Evolutionary conservation across 2,329 filamentous ascomycete species (phyloP).

Genomic region (Trichoderma cornu-damae): DNA sequence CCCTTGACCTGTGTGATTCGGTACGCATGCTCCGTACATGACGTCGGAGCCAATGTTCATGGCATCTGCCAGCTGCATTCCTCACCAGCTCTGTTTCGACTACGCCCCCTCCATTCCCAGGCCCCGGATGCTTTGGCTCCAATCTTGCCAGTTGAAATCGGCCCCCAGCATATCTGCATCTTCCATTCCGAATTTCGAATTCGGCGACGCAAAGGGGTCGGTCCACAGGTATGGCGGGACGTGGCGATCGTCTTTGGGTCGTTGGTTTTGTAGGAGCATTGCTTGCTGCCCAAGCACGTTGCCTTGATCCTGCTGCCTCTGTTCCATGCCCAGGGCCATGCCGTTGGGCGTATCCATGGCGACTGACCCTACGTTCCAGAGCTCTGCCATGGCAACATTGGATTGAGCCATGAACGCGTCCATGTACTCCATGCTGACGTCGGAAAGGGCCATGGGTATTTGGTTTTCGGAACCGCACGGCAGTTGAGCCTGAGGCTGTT

Average conservation of each 20-base stretch:
- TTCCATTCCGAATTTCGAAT: constrained; percentile 28
- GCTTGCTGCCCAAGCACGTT: constrained; percentile 21
- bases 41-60: not conserved
- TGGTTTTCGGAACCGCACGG: constrained; percentile 12
- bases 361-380: constrained; percentile 28
- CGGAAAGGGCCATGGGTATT: constrained; percentile 27
- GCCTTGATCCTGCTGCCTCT: not conserved
- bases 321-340: not conserved
- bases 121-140: constrained; percentile 40
- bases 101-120: constrained; percentile 33
- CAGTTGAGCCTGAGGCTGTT: not conserved
- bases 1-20: not conserved
- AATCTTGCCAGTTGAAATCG: constrained; percentile 47
- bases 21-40: not conserved
- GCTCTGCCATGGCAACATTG: constrained; percentile 33
- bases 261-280: constrained; percentile 24
- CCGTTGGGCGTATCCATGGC: constrained; percentile 7
- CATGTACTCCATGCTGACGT: constrained; percentile 33
- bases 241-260: constrained; percentile 31
- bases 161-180: constrained; percentile 39
- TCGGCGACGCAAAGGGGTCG: constrained; percentile 30
- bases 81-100: constrained; percentile 24
- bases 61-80: not conserved
- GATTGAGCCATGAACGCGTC: constrained; percentile 37
- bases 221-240: constrained; percentile 42